Conservation (phyloP, 495 filamentous ascomycete genomes). For the Penicillium arizonense region DNA sequence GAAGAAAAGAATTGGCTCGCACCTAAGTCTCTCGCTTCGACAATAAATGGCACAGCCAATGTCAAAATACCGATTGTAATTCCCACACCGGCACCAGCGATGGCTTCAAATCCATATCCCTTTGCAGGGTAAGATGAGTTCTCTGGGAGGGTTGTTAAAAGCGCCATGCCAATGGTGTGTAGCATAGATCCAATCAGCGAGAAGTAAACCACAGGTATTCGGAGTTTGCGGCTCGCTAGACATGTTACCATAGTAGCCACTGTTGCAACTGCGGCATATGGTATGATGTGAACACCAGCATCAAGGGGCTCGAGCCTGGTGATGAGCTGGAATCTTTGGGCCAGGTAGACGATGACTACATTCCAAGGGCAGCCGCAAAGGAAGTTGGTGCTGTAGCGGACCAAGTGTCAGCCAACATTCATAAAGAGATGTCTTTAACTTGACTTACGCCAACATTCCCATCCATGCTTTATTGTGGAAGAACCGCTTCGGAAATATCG, state of each 20-base stretch:
- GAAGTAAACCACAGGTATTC: not conserved
- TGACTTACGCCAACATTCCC: slow-evolving; percentile 8
- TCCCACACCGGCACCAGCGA: slow-evolving; percentile 51
- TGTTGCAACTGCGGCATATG: slow-evolving; percentile 38
- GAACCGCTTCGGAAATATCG: slow-evolving; percentile 22
- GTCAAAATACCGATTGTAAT: slow-evolving; percentile 47
- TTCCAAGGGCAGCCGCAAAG: slow-evolving; percentile 52
- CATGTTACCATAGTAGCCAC: slow-evolving; percentile 31
- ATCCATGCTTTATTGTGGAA: slow-evolving; percentile 15
- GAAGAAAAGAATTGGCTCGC: not conserved
- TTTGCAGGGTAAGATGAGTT: not conserved
- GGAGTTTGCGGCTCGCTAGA: not conserved
- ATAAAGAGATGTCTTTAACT: not conserved
- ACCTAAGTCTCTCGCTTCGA: slow-evolving; percentile 39
- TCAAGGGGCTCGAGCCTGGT: slow-evolving; percentile 27
- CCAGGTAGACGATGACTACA: slow-evolving; percentile 45
- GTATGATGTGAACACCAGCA: slow-evolving; percentile 55
- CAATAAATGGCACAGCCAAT: slow-evolving; percentile 45
- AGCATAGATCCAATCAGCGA: not conserved
- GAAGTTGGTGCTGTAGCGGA: not conserved
- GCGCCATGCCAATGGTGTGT: not conserved
- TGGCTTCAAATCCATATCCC: slow-evolving; percentile 42
- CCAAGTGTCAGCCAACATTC: slow-evolving; percentile 4
- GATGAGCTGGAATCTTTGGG: slow-evolving; percentile 55
- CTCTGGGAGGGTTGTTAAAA: slow-evolving; percentile 6